These are phyloP conservation scores for Solanum pimpinellifolium DNA, from an alignment of 257 asterid species.

Conservation along the genomic window DNA sequence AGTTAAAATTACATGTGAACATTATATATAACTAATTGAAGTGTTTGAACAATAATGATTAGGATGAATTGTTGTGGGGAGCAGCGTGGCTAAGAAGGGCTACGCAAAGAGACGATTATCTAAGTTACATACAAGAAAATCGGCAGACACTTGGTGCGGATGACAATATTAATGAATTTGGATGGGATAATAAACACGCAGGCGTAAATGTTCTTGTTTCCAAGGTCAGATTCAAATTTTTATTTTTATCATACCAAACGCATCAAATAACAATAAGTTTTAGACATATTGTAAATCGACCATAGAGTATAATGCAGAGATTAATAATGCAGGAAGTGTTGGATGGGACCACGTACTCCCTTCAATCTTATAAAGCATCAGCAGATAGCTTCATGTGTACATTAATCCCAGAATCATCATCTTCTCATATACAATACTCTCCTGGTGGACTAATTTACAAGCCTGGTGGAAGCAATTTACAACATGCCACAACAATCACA, in stretches of 20 bases:
- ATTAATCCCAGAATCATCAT: slow-evolving; percentile 68
- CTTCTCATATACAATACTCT: slow-evolving; percentile 60
- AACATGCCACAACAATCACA: slow-evolving; percentile 72
- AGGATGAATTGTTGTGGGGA: slow-evolving; percentile 98
- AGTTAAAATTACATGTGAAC: too few species aligned
- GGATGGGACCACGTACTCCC: slow-evolving; percentile 42
- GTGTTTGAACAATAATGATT: not conserved
- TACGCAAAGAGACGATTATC: slow-evolving; percentile 54
- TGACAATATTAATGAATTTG: slow-evolving; percentile 81
- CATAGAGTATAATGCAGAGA: not conserved
- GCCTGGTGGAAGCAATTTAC: slow-evolving; percentile 95
- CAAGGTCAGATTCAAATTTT: slow-evolving; percentile 30
- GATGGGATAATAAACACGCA: slow-evolving; percentile 99
- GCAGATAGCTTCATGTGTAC: slow-evolving; percentile 96
- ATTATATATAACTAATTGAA: not conserved
- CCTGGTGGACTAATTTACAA: slow-evolving; percentile 87
- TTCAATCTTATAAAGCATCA: slow-evolving; percentile 75
- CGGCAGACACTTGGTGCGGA: slow-evolving; percentile 82
- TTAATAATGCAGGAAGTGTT: slow-evolving; percentile 55
- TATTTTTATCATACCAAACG: not conserved
- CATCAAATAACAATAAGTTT: not conserved
- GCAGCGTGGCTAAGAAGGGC: slow-evolving; percentile 97
- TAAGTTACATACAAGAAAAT: slow-evolving; percentile 64
- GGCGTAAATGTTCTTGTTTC: slow-evolving; percentile 86
- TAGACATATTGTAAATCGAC: not conserved